These are phyloP conservation scores for Psilocybe subaeruginosa DNA, from an alignment of 768 basidiomycete species.

Conservation along the genomic window DNA sequence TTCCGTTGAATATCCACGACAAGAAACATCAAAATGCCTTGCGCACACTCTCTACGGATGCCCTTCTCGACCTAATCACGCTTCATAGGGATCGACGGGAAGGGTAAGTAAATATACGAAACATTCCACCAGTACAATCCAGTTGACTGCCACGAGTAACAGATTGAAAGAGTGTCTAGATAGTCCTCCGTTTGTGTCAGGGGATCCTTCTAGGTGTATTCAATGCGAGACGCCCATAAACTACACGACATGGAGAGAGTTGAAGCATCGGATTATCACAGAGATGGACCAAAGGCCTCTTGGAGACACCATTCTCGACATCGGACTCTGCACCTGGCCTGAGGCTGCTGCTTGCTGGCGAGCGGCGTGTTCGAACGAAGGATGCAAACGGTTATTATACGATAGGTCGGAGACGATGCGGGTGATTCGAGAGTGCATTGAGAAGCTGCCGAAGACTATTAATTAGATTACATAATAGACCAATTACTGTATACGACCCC, in stretches of 20 bases:
- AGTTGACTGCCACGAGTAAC: background rate
- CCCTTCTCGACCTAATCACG: slow-evolving; percentile 56
- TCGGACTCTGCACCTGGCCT: slow-evolving; percentile 55
- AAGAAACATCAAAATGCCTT: slow-evolving; percentile 47
- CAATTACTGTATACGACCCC: background rate
- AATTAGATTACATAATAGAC: slow-evolving; percentile 20
- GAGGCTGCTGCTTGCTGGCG: slow-evolving; percentile 66
- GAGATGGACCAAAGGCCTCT: slow-evolving; percentile 64
- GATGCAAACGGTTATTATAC: slow-evolving; percentile 55
- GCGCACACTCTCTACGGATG: slow-evolving; percentile 47
- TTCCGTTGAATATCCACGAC: slow-evolving; percentile 54
- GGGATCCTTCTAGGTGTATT: slow-evolving; percentile 48
- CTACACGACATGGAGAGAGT: slow-evolving; percentile 66
- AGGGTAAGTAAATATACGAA: slow-evolving; percentile 25
- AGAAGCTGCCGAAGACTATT: slow-evolving; percentile 41
- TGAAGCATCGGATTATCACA: slow-evolving; percentile 56
- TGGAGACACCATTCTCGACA: slow-evolving; percentile 57
- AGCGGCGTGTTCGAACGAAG: slow-evolving; percentile 48
- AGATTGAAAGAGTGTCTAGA: slow-evolving; percentile 51
- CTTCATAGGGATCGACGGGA: slow-evolving; percentile 59
- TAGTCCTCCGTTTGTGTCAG: slow-evolving; percentile 59
- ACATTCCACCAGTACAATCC: background rate
- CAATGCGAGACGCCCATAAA: slow-evolving; percentile 51
- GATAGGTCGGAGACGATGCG: slow-evolving; percentile 57
- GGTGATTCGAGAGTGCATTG: slow-evolving; percentile 56